A percentile compares a stretch with the other conserved stretches of the same genome.
Conservation (phyloP, 805 yeast species). For the Kluyveromyces wickerhamii region DNA sequence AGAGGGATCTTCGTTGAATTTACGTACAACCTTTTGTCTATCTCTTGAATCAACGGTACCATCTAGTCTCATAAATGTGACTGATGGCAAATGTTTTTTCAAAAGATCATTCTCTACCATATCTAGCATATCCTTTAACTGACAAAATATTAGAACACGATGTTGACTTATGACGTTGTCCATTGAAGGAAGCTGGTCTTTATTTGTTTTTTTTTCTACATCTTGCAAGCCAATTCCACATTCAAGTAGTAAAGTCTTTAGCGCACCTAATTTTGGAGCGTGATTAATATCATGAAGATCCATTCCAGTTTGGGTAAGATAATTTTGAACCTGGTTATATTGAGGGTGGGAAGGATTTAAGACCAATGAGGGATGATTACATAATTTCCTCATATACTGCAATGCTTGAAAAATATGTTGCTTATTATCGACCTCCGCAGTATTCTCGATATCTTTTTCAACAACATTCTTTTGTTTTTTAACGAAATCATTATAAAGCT, state of each 20-base stretch:
- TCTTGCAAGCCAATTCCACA: slow-evolving; percentile 68
- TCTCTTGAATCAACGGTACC: slow-evolving; percentile 90
- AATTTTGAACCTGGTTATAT: slow-evolving; percentile 54
- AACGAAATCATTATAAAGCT: slow-evolving; percentile 82
- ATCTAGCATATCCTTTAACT: slow-evolving; percentile 94
- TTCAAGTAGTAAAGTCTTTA: slow-evolving; percentile 71
- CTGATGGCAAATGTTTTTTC: slow-evolving; percentile 78
- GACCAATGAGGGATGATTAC: slow-evolving; percentile 94
- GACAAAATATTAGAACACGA: slow-evolving; percentile 91
- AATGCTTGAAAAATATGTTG: slow-evolving; percentile 96
- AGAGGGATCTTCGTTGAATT: slow-evolving; percentile 94
- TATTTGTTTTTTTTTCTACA: slow-evolving; percentile 32
- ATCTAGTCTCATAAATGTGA: slow-evolving; percentile 89
- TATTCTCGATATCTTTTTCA: slow-evolving; percentile 49
- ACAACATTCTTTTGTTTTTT: slow-evolving; percentile 72
- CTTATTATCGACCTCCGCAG: slow-evolving; percentile 46
- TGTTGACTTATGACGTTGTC: slow-evolving; percentile 79
- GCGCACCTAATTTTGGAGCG: slow-evolving; percentile 84
- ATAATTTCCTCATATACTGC: slow-evolving; percentile 93
- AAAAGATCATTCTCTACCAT: slow-evolving; percentile 88
- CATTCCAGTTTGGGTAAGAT: slow-evolving; percentile 49
- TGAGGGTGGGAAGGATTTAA: slow-evolving; percentile 79
- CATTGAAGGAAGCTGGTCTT: slow-evolving; percentile 31
- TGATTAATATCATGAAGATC: slow-evolving; percentile 66
- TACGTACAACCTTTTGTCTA: slow-evolving; percentile 82